Percentiles rank a stretch among this genome's conserved stretches.
These are phyloP conservation scores for Anethum foeniculum DNA, from an alignment of 140 eudicot genomes.

Conservation along the genomic window DNA sequence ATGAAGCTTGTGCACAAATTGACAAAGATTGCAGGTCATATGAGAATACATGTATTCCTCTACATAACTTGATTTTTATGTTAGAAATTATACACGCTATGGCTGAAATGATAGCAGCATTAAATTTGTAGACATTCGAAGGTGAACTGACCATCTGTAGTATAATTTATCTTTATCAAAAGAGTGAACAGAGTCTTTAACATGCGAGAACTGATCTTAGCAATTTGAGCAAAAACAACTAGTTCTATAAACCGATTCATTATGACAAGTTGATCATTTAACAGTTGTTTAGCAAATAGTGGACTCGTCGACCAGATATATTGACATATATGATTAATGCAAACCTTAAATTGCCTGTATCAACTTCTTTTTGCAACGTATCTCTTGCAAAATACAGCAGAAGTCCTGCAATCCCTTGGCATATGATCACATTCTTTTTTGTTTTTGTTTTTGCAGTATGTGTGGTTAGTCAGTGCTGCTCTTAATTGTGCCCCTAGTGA, in stretches of 20 bases:
- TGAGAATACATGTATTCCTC: not conserved
- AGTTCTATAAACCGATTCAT: not conserved
- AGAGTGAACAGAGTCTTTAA: not conserved
- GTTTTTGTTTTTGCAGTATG: not conserved
- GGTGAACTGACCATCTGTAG: not conserved
- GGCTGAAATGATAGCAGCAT: not conserved
- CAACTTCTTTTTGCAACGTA: not conserved
- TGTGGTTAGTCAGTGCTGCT: not conserved
- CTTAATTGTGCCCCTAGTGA: slow-evolving; percentile 14
- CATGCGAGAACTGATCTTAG: not conserved
- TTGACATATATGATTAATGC: not conserved
- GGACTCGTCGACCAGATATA: not conserved
- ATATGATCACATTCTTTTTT: not conserved
- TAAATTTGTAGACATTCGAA: not conserved
- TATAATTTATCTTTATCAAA: not conserved
- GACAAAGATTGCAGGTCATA: slow-evolving; percentile 56
- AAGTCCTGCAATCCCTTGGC: not conserved
- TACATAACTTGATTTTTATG: not conserved
- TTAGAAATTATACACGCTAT: not conserved
- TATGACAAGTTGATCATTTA: not conserved
- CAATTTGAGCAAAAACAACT: not conserved
- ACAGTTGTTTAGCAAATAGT: not conserved
- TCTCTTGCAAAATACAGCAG: not conserved
- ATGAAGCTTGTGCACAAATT: slow-evolving; percentile 53
- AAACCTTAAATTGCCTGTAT: not conserved